Percentiles rank a stretch among this genome's conserved stretches.
Conservation (phyloP, 1,284 basidiomycete species). For the Ganoderma lingzhi region DNA sequence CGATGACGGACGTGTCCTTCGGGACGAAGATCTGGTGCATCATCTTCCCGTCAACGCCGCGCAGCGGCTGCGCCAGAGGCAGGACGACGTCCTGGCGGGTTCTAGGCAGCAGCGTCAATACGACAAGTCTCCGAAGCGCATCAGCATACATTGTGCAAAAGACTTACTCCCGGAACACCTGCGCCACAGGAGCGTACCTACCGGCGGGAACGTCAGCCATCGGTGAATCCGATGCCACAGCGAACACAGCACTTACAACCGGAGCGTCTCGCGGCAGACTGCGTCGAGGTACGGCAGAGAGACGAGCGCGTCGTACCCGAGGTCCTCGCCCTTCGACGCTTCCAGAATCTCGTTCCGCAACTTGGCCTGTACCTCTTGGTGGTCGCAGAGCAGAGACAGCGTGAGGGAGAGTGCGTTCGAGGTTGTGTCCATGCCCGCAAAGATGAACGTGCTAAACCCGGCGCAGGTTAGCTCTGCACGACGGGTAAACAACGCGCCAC, state of each 20-base stretch:
- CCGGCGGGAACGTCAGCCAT: constrained; percentile 15
- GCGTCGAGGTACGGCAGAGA: constrained; percentile 59
- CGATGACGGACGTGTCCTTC: constrained; percentile 55
- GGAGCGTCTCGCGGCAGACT: constrained; percentile 38
- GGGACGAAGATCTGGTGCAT: constrained; percentile 48
- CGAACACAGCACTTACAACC: constrained; percentile 54
- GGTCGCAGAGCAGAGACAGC: constrained; percentile 62
- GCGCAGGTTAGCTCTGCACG: neutral
- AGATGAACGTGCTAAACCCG: constrained; percentile 50
- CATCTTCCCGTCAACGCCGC: constrained; percentile 38
- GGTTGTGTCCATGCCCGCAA: constrained; percentile 59
- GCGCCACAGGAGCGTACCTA: constrained; percentile 23
- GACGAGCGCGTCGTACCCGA: constrained; percentile 20
- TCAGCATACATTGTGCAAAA: neutral
- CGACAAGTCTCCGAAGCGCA: neutral
- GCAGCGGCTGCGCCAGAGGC: constrained; percentile 35
- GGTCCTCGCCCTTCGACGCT: constrained; percentile 39
- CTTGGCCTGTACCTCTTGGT: constrained; percentile 58
- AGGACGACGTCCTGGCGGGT: constrained; percentile 31
- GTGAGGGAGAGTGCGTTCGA: constrained; percentile 72
- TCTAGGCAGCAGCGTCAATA: constrained; percentile 20
- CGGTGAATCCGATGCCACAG: neutral
- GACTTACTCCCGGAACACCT: constrained; percentile 19
- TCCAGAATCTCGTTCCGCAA: constrained; percentile 55
- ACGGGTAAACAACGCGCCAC: constrained; percentile 14